Base-by-base conservation (phyloP, 1,284 basidiomycete genomes). In the Austropuccinia psidii region DNA sequence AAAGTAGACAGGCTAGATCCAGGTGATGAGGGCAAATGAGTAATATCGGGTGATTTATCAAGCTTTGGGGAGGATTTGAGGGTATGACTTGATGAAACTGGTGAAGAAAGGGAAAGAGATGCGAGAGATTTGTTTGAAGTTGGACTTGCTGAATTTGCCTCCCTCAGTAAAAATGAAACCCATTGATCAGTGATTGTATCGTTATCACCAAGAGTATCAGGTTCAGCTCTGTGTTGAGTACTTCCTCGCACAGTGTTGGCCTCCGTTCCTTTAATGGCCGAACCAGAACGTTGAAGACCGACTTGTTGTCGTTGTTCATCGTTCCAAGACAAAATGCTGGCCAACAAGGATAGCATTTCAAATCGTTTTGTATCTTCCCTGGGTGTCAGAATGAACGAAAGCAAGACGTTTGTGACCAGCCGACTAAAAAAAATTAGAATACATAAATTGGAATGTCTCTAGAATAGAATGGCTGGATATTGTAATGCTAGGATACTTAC, bases 311-410 rank as follows among this genome's bases (percentile, higher is more conserved):
- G 87, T 82, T 98, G 93, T 47, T 85, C 83, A 75, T 98, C 94
- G 57, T 85, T 85, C 95, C 96, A 99, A 4, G 86, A 87, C 15
- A 99, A 85, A 61, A 99, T 89, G 4, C 91, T 90, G 1, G 90
- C 86, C 5, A 99, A 86, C 0, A 99, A 84, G 0, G 86, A 85
- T 13, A 99, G 86, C 89, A 98, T 98, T 82, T 99, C 96, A 81
- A 95, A 99, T 6, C 95, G 87, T 81, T 98, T 98, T 27, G 88
- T 84, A 81, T 99, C 95, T 27, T 88, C 89, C 9, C 96, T 87
- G 9, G 93, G 91, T 0, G 93, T 94, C 8, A 86, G 87, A 64
- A 99, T 84, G 83, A 98, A 99, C 0, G 88, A 88, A n/a, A 98
- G 84, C 11, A 99, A 83, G 54, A 98, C 87, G 79, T 99, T 99